Conservation (phyloP, 2,329 filamentous ascomycete species). For the Apiospora phragmitis region DNA sequence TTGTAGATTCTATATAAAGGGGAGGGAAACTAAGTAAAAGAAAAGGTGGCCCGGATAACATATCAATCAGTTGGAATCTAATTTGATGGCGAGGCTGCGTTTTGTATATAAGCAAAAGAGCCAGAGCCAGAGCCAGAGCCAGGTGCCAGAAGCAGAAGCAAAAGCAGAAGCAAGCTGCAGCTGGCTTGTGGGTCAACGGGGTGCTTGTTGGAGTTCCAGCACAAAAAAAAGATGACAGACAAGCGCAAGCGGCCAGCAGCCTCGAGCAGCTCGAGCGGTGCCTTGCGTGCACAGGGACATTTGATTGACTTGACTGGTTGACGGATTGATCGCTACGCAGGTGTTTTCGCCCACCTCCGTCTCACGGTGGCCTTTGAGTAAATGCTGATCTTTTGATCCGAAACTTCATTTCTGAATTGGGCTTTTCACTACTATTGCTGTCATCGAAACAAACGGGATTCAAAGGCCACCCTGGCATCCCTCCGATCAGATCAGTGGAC, state of each 20-base stretch:
- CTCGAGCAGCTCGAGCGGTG: background rate
- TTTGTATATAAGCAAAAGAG: background rate
- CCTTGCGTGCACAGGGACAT: background rate
- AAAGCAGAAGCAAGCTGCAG: background rate
- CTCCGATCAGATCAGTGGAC: background rate
- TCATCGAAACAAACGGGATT: background rate
- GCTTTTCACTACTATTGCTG: background rate
- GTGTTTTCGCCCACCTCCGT: background rate
- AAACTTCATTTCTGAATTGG: background rate
- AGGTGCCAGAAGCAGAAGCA: background rate
- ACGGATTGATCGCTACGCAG: background rate
- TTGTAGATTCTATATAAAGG: background rate
- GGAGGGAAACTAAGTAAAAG: background rate
- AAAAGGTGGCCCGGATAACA: background rate
- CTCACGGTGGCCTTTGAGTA: background rate
- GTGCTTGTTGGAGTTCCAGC: background rate
- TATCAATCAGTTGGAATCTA: background rate
- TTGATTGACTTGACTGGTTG: too few species aligned
- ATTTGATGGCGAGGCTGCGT: background rate
- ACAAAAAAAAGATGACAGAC: slow-evolving; percentile 1
- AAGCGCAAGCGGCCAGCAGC: background rate
- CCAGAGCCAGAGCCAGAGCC: background rate
- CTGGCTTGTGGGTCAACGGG: background rate
- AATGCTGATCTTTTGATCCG: background rate
- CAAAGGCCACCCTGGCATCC: background rate